phyloP scores from a whole-genome alignment of 2,329 filamentous ascomycete species.

The Cladophialophora yegresii region DNA sequence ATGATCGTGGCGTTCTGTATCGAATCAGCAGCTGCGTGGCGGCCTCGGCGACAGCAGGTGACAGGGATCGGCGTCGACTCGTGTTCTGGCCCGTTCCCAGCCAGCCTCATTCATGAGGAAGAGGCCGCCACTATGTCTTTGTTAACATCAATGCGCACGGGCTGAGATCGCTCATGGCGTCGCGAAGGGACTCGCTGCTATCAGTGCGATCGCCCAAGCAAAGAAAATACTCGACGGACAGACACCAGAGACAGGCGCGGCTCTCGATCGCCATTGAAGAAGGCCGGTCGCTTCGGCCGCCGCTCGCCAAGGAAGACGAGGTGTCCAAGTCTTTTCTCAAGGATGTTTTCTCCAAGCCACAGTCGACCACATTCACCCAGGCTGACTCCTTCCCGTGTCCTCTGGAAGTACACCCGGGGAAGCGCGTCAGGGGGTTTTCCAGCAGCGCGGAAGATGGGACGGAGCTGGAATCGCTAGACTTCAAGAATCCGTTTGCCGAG shows the following conservation, averaged over 20 bases:
- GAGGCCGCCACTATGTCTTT: neutral
- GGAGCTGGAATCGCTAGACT: neutral
- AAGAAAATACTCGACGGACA: constrained; percentile 17
- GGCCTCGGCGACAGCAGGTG: neutral
- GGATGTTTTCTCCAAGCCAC: constrained; percentile 13
- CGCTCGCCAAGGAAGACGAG: constrained; percentile 17
- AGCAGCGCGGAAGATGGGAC: neutral
- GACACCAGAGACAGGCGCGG: constrained; percentile 16
- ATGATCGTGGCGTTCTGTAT: constrained; percentile 1
- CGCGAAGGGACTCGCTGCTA: constrained; percentile 11
- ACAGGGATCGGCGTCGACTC: neutral
- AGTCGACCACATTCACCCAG: neutral
- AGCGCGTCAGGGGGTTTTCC: constrained; percentile 13
- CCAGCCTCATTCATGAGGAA: constrained; percentile 8
- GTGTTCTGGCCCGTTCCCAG: constrained; percentile 1
- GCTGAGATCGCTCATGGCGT: constrained; percentile 8
- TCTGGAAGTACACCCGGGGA: constrained; percentile 12
- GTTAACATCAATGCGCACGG: neutral
- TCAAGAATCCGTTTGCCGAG: constrained; percentile 15
- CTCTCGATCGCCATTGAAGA: constrained; percentile 18
- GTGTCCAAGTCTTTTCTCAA: constrained; percentile 5
- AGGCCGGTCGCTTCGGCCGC: constrained; percentile 13
- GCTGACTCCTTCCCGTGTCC: constrained; percentile 16
- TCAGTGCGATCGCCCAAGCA: constrained; percentile 4
- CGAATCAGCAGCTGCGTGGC: neutral